Conservation (phyloP, 1,284 basidiomycete genomes). For the Agaricales sp. region DNA sequence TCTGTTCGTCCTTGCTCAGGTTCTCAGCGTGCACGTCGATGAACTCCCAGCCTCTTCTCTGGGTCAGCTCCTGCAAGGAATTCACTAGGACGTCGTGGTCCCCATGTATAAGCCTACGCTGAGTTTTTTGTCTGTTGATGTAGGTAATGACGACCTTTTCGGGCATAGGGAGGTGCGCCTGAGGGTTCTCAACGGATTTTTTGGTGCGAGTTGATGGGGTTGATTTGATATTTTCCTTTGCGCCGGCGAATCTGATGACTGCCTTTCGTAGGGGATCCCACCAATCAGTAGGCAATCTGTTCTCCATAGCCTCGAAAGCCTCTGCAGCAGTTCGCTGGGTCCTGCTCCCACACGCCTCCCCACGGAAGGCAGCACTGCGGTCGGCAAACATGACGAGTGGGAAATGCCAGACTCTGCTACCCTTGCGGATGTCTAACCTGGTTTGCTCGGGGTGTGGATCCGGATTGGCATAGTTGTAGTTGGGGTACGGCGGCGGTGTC, state of each 20-base stretch:
- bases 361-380: conserved; percentile 65
- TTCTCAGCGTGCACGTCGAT: conserved; percentile 56
- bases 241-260: conserved; percentile 4
- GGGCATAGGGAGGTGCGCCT: conserved; percentile 23
- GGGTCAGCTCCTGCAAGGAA: conserved; percentile 43
- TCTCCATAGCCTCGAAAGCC: conserved; percentile 19
- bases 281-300: conserved; percentile 1
- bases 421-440: conserved; percentile 3
- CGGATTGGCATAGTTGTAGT: conserved; percentile 7
- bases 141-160: conserved; percentile 60
- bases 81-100: conserved; percentile 51
- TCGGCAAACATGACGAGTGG: conserved; percentile 36
- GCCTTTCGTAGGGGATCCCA: conserved; percentile 7
- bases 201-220: background rate
- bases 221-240: conserved; percentile 1
- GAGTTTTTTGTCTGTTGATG: conserved; percentile 53
- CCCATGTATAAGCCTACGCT: conserved; percentile 46
- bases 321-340: conserved; percentile 64
- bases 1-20: conserved; percentile 63
- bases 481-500: background rate
- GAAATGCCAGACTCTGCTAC: conserved; percentile 5
- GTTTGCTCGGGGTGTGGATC: conserved; percentile 22
- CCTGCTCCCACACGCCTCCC: conserved; percentile 42
- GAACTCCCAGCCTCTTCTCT: conserved; percentile 43
- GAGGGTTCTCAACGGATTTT: conserved; percentile 13